Conservation (phyloP, 108 stramenopile species). For the Chaetoceros tenuissimus region DNA sequence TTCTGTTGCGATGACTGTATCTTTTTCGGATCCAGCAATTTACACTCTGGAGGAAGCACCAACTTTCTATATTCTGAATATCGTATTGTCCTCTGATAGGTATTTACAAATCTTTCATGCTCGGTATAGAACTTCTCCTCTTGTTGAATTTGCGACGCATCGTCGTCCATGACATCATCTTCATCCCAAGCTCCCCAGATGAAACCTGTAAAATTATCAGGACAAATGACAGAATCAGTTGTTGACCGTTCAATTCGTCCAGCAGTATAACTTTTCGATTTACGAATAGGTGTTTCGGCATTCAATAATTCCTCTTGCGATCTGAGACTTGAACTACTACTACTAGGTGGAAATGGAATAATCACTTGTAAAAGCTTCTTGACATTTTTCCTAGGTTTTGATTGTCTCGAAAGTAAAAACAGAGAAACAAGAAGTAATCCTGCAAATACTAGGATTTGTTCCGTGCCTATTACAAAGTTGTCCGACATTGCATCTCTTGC, state of each 20-base stretch:
- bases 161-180: not conserved
- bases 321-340: no score
- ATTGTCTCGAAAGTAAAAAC: not conserved
- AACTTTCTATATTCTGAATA: conserved; percentile 35
- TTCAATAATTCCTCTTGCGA: no score
- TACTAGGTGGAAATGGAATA: no score
- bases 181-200: not conserved
- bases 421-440: not conserved
- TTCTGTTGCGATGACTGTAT: conserved; percentile 1
- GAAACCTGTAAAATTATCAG: not conserved
- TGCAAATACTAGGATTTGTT: not conserved
- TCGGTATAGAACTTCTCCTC: conserved; percentile 23
- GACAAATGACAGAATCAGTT: no score
- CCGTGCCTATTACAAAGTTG: not conserved
- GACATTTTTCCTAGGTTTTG: not conserved
- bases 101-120: conserved; percentile 57
- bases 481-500: not conserved
- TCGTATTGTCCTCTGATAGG: conserved; percentile 42
- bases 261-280: not conserved
- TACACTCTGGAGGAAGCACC: conserved; percentile 65
- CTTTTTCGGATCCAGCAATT: conserved; percentile 36
- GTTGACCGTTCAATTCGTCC: no score
- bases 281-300: not conserved
- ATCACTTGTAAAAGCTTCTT: no score
- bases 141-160: no score